Conservation (phyloP, 139 green algal species). For the Tetradesmus obliquus region DNA sequence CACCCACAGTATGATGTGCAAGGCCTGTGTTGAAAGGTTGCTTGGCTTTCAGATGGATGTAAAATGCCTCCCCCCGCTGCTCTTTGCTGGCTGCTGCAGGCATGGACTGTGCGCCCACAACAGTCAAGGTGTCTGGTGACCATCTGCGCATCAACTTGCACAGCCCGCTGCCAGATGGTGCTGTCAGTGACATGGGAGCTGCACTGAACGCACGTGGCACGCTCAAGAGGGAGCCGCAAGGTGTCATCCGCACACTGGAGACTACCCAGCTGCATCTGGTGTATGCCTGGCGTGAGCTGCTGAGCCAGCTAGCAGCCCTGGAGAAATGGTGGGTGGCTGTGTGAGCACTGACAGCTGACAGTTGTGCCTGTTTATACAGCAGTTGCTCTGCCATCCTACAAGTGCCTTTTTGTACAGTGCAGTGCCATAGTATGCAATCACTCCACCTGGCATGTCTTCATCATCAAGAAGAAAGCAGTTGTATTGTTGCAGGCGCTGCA, state of each 20-base stretch:
- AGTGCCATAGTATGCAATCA: too few relatives aligned
- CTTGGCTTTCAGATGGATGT: background rate
- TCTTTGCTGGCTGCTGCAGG: background rate
- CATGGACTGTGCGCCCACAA: background rate
- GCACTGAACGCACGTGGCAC: background rate
- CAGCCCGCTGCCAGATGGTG: background rate
- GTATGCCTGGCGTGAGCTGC: constrained; percentile 10
- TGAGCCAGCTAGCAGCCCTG: constrained; percentile 3
- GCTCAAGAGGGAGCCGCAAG: background rate
- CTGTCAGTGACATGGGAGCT: constrained; percentile 9
- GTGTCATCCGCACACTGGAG: background rate
- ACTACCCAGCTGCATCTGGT: background rate
- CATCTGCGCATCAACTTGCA: background rate
- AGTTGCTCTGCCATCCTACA: too few relatives aligned
- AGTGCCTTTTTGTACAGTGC: too few relatives aligned
- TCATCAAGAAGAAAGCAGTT: too few relatives aligned
- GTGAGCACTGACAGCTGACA: background rate
- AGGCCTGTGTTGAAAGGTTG: background rate
- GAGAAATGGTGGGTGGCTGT: background rate
- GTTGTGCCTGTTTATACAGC: too few relatives aligned
- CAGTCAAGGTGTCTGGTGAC: background rate
- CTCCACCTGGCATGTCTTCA: too few relatives aligned
- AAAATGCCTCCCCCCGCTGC: background rate
- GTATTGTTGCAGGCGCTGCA: too few relatives aligned
- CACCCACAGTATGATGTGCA: background rate